A percentile compares a stretch with the other conserved stretches of the same genome.
These are phyloP conservation scores for Colletotrichum sublineola DNA, from an alignment of 2,329 filamentous ascomycete species.

Conservation along the genomic window DNA sequence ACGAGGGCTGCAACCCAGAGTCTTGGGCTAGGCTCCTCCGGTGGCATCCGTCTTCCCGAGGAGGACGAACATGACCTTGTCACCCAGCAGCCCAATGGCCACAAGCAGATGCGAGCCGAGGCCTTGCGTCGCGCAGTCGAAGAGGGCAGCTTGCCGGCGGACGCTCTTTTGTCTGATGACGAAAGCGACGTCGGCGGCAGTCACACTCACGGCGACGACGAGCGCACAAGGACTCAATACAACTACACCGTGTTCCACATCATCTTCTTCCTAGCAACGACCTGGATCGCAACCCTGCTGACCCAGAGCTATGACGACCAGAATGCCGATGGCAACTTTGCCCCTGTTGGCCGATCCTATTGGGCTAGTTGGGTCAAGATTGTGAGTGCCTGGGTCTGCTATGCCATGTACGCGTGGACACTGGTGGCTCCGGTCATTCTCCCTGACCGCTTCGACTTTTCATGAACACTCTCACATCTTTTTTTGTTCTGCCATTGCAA, in stretches of 20 bases:
- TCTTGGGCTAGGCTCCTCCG: conserved; percentile 74
- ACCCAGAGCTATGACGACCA: conserved; percentile 78
- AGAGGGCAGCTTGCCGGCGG: conserved; percentile 90
- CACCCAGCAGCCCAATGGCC: conserved; percentile 82
- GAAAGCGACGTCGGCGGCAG: conserved; percentile 74
- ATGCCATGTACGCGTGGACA: conserved; percentile 94
- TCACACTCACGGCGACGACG: conserved; percentile 80
- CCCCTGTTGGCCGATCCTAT: conserved; percentile 93
- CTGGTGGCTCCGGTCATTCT: conserved; percentile 87
- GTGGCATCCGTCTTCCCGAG: conserved; percentile 72
- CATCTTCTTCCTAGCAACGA: conserved; percentile 96
- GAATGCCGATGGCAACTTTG: conserved; percentile 79
- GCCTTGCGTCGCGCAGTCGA: conserved; percentile 93
- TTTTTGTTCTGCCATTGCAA: neutral
- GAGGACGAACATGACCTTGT: conserved; percentile 91
- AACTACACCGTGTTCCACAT: conserved; percentile 96
- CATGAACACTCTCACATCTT: conserved; percentile 45
- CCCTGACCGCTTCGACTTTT: conserved; percentile 85
- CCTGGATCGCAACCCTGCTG: conserved; percentile 93
- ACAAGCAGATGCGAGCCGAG: conserved; percentile 92
- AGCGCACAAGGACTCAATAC: conserved; percentile 91
- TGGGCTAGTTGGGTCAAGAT: conserved; percentile 99
- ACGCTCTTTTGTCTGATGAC: conserved; percentile 83
- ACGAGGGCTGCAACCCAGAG: conserved; percentile 95
- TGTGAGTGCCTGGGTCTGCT: conserved; percentile 96